Conservation (phyloP, 805 yeast species). For the Blastobotrys mokoenaii region DNA sequence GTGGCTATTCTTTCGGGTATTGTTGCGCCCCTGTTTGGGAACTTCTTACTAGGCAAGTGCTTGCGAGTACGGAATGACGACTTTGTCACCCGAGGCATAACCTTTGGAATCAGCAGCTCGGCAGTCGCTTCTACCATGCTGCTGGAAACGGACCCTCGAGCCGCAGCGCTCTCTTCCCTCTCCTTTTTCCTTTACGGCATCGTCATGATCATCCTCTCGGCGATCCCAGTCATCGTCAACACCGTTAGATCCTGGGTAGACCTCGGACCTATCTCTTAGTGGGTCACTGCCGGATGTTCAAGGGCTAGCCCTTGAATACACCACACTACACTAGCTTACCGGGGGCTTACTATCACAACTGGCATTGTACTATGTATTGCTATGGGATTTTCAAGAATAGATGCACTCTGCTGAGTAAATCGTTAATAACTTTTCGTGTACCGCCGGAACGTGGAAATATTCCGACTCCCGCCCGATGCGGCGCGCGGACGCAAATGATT, state of each 20-base stretch:
- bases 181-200: constrained; percentile 69
- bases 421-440: no score
- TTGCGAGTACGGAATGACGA: constrained; percentile 52
- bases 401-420: no score
- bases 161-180: constrained; percentile 69
- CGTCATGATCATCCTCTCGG: constrained; percentile 58
- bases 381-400: no score
- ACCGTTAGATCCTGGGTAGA: constrained; percentile 29
- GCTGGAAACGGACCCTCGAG: constrained; percentile 61
- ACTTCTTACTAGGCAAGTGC: constrained; percentile 37
- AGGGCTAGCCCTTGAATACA: no score
- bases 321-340: no score
- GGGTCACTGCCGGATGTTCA: no score
- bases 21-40: constrained; percentile 62
- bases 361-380: no score
- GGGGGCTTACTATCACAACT: no score
- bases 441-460: no score
- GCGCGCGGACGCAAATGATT: no score
- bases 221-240: constrained; percentile 48
- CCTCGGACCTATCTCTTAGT: constrained; percentile 5
- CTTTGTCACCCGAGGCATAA: constrained; percentile 66
- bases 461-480: no score
- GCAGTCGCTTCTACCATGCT: constrained; percentile 78
- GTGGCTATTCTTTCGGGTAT: constrained; percentile 73
- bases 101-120: constrained; percentile 70